A percentile compares a stretch with the other conserved stretches of the same genome.
Evolutionary conservation across 2,329 filamentous ascomycete species (phyloP).

Genomic region (Pezicula rhizophila): DNA sequence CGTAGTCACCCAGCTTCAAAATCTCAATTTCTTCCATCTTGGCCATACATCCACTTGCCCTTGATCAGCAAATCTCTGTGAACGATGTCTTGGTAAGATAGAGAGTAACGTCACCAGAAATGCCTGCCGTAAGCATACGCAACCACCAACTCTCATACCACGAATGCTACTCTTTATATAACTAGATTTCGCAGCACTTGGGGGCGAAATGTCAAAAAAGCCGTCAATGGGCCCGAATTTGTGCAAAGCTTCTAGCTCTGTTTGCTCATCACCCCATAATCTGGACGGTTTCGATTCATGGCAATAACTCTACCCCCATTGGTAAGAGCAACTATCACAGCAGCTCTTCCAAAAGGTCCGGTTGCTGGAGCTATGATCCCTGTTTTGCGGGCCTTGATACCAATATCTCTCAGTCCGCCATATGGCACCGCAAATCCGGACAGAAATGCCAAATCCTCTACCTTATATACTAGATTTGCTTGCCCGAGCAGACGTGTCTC

Average conservation of each 20-base stretch:
- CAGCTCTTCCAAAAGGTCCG: slow-evolving; percentile 38
- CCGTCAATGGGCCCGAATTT: slow-evolving; percentile 31
- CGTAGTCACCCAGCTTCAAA: slow-evolving; percentile 5
- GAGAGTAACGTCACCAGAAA: slow-evolving; percentile 23
- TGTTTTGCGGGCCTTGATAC: slow-evolving; percentile 37
- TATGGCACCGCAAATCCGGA: slow-evolving; percentile 31
- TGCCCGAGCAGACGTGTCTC: slow-evolving; percentile 18
- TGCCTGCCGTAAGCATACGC: slow-evolving; percentile 29
- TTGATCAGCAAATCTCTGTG: slow-evolving; percentile 29
- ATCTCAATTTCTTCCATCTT: slow-evolving; percentile 33
- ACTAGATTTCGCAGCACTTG: slow-evolving; percentile 29
- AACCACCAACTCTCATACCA: slow-evolving; percentile 22
- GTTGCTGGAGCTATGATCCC: slow-evolving; percentile 42
- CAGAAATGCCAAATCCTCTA: slow-evolving; percentile 34
- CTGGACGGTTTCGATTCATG: slow-evolving; percentile 25
- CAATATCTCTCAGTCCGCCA: slow-evolving; percentile 39
- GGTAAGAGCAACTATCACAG: slow-evolving; percentile 33
- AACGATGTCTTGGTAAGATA: slow-evolving; percentile 27
- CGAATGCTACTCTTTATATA: slow-evolving; percentile 32
- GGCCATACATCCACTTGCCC: slow-evolving; percentile 41
- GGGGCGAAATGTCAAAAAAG: slow-evolving; percentile 38
- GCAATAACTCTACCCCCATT: slow-evolving; percentile 46
- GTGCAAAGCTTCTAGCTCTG: slow-evolving; percentile 6
- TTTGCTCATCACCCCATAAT: slow-evolving; percentile 14
- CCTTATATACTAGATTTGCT: slow-evolving; percentile 30